Conservation (phyloP, 305 asterid species). For the Petunia hybrid region DNA sequence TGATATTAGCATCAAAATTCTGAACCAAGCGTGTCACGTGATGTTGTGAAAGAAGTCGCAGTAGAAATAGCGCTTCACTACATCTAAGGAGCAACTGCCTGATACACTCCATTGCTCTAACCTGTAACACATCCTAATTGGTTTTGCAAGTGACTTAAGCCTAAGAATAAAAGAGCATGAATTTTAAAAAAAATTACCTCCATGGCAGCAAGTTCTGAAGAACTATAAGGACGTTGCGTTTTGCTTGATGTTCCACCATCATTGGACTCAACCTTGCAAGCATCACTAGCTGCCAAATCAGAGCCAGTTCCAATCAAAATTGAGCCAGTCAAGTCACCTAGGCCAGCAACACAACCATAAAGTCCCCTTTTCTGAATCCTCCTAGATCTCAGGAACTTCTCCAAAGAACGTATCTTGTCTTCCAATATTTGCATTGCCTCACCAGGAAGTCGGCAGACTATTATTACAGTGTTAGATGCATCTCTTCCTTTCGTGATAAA, state of each 20-base stretch:
- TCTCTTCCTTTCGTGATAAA: slow-evolving; percentile 71
- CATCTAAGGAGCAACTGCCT: slow-evolving; percentile 97
- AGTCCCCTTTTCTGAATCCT: slow-evolving; percentile 93
- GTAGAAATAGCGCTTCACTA: slow-evolving; percentile 84
- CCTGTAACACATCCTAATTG: slow-evolving; percentile 57
- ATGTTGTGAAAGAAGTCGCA: slow-evolving; percentile 90
- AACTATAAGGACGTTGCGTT: slow-evolving; percentile 90
- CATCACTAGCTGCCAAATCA: slow-evolving; percentile 76
- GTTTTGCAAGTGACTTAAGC: slow-evolving; percentile 29
- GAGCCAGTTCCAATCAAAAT: slow-evolving; percentile 84
- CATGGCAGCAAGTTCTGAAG: slow-evolving; percentile 98
- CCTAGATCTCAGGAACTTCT: slow-evolving; percentile 87
- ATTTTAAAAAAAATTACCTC: slow-evolving; percentile 62
- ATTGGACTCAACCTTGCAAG: slow-evolving; percentile 64
- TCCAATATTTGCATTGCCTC: slow-evolving; percentile 87
- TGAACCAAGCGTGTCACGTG: slow-evolving; percentile 78
- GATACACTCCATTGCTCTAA: slow-evolving; percentile 98
- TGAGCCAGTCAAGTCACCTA: slow-evolving; percentile 90
- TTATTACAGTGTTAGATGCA: slow-evolving; percentile 64
- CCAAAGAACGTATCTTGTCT: slow-evolving; percentile 92
- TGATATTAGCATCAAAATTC: slow-evolving; percentile 70
- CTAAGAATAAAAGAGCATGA: slow-evolving; percentile 37
- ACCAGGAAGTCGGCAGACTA: slow-evolving; percentile 80
- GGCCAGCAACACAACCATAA: slow-evolving; percentile 95
- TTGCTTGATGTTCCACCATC: slow-evolving; percentile 71